Evolutionary conservation across 768 basidiomycete genomes (phyloP).

Genomic region (Epithele typhae): DNA sequence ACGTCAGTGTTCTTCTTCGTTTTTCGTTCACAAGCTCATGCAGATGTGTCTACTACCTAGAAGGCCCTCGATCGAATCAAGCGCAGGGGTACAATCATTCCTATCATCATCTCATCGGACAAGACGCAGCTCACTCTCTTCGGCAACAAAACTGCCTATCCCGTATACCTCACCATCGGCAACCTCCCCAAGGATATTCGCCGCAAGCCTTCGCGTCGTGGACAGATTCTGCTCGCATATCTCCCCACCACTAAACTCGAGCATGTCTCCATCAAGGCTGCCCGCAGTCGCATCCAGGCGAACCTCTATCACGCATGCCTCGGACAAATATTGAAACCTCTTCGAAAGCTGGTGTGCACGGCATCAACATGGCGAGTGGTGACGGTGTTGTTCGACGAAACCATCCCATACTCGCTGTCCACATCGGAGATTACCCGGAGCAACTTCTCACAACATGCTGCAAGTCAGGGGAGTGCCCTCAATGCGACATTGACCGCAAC

Average conservation of each 20-base stretch:
- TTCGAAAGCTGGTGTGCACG: slow-evolving; percentile 8
- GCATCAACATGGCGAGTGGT: slow-evolving; percentile 17
- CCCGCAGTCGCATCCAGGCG: slow-evolving; percentile 12
- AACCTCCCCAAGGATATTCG: slow-evolving; percentile 23
- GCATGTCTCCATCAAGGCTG: slow-evolving; percentile 14
- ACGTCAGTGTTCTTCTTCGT: slow-evolving; percentile 1
- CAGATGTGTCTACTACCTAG: slow-evolving; percentile 1
- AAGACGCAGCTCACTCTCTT: slow-evolving; percentile 21
- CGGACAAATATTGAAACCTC: slow-evolving; percentile 8
- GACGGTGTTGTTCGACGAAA: slow-evolving; percentile 15
- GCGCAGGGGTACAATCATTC: slow-evolving; percentile 16
- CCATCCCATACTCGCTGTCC: slow-evolving; percentile 20
- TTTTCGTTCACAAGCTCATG: neutral
- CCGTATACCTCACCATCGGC: slow-evolving; percentile 24
- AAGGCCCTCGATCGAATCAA: slow-evolving; percentile 9
- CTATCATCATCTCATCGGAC: slow-evolving; percentile 20
- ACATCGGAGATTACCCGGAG: slow-evolving; percentile 22
- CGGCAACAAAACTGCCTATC: slow-evolving; percentile 17
- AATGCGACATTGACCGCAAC: slow-evolving; percentile 6
- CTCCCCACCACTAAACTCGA: slow-evolving; percentile 17
- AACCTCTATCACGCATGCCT: slow-evolving; percentile 23
- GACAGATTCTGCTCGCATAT: slow-evolving; percentile 22
- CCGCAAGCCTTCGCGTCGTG: slow-evolving; percentile 17
- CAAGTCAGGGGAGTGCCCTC: slow-evolving; percentile 15
- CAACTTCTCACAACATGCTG: slow-evolving; percentile 17